phyloP scores from a whole-genome alignment of 169 alveolate genomes.

The Cryptosporidium ubiquitum region DNA sequence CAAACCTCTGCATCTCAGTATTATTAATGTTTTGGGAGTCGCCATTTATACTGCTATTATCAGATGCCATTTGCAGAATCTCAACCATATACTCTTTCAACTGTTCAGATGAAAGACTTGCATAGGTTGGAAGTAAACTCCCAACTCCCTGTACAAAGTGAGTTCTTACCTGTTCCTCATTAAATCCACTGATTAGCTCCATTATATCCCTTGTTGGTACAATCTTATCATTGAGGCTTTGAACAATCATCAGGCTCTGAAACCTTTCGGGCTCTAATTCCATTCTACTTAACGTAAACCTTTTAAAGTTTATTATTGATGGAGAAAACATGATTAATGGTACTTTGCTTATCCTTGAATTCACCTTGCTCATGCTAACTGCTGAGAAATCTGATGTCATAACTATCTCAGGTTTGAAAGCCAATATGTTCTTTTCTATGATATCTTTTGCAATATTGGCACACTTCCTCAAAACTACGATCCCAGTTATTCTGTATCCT shows the following conservation, averaged over 20 bases:
- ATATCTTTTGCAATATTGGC: conserved; percentile 43
- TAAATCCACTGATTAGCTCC: conserved; percentile 35
- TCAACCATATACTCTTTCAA: conserved; percentile 19
- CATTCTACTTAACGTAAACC: conserved; percentile 39
- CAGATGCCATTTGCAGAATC: conserved; percentile 16
- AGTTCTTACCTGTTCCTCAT: conserved; percentile 38
- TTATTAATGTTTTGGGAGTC: not conserved
- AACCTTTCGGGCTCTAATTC: conserved; percentile 50
- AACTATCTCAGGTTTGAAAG: conserved; percentile 58
- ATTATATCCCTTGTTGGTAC: conserved; percentile 73
- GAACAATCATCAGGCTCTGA: conserved; percentile 49
- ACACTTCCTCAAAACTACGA: conserved; percentile 26
- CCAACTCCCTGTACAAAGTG: conserved; percentile 61
- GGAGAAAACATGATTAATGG: conserved; percentile 73
- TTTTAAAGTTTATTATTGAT: conserved; percentile 29
- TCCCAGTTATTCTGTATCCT: conserved; percentile 70
- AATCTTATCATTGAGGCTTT: conserved; percentile 60
- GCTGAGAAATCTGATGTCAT: conserved; percentile 70
- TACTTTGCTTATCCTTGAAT: conserved; percentile 50
- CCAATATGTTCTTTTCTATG: conserved; percentile 52
- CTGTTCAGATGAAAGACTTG: conserved; percentile 54
- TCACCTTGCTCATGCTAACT: conserved; percentile 36
- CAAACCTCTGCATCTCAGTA: conserved; percentile 8
- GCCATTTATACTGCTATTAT: not conserved
- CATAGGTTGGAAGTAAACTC: conserved; percentile 54